Percentiles rank a stretch among this genome's conserved stretches.
phyloP scores from a whole-genome alignment of 768 basidiomycete species.

The Termitomyces sp. region DNA sequence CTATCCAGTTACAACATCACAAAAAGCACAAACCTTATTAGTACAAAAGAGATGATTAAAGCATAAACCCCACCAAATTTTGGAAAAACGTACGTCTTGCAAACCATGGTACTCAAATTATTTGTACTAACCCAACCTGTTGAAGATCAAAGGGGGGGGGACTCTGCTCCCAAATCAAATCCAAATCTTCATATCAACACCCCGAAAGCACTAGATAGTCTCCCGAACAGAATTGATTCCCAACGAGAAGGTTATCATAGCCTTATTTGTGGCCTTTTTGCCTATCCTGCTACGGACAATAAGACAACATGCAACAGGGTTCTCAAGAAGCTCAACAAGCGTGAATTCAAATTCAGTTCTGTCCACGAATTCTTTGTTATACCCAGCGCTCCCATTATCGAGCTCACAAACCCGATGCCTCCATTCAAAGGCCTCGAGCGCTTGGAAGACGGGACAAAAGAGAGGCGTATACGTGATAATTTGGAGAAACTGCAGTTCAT shows the following conservation, averaged over 20 bases:
- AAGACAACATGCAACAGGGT: background rate
- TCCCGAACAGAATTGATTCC: background rate
- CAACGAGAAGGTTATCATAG: background rate
- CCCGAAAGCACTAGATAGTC: background rate
- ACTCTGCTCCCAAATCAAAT: background rate
- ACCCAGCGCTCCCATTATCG: background rate
- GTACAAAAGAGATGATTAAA: background rate
- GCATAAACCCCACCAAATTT: background rate
- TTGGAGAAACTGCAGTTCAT: background rate
- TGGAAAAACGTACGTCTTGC: background rate
- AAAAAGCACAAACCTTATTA: too few species aligned
- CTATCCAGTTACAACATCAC: too few species aligned
- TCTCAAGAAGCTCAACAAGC: background rate
- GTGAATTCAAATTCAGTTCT: background rate
- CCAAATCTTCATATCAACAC: background rate
- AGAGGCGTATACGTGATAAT: background rate
- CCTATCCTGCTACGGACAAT: background rate
- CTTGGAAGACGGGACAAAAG: background rate
- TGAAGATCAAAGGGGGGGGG: background rate
- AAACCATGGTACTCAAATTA: background rate
- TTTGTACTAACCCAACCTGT: background rate
- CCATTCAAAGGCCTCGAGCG: background rate
- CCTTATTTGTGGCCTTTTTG: background rate
- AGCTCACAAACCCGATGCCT: background rate
- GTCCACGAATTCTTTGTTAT: background rate